These are phyloP conservation scores for Xylaria bambusicola DNA, from an alignment of 495 filamentous ascomycete species.

Conservation along the genomic window DNA sequence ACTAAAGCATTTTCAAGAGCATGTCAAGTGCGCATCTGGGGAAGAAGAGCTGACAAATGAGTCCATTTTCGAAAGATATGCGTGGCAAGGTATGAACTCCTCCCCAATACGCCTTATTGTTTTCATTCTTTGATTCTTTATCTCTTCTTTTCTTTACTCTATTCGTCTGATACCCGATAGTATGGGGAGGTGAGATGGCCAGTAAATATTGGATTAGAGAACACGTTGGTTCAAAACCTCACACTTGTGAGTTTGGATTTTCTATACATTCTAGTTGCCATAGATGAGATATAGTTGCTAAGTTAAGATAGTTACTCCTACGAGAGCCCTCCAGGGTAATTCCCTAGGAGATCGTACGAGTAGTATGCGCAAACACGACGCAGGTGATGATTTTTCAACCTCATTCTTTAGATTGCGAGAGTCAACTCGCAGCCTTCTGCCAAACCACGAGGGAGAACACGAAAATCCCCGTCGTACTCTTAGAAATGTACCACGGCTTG, in stretches of 20 bases:
- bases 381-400: slow-evolving; percentile 1
- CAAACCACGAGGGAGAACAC: slow-evolving; percentile 19
- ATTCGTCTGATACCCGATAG: slow-evolving; percentile 6
- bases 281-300: neutral
- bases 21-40: slow-evolving; percentile 18
- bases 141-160: neutral
- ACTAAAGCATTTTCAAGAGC: slow-evolving; percentile 31
- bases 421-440: slow-evolving; percentile 9
- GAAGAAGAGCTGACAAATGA: slow-evolving; percentile 30
- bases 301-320: slow-evolving; percentile 9
- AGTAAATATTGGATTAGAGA: slow-evolving; percentile 36
- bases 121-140: too few relatives aligned
- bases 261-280: neutral
- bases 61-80: slow-evolving; percentile 32
- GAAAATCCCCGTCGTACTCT: slow-evolving; percentile 30
- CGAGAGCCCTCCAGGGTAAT: neutral
- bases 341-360: neutral
- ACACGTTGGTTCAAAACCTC: slow-evolving; percentile 28
- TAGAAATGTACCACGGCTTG: slow-evolving; percentile 28
- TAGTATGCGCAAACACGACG: neutral
- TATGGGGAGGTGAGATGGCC: slow-evolving; percentile 29
- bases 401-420: slow-evolving; percentile 4
- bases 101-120: too few relatives aligned
- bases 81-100: slow-evolving; percentile 25
- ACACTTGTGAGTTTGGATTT: slow-evolving; percentile 27